These are phyloP conservation scores for Polyplosphaeria fusca DNA, from an alignment of 495 filamentous ascomycete species.

Conservation along the genomic window DNA sequence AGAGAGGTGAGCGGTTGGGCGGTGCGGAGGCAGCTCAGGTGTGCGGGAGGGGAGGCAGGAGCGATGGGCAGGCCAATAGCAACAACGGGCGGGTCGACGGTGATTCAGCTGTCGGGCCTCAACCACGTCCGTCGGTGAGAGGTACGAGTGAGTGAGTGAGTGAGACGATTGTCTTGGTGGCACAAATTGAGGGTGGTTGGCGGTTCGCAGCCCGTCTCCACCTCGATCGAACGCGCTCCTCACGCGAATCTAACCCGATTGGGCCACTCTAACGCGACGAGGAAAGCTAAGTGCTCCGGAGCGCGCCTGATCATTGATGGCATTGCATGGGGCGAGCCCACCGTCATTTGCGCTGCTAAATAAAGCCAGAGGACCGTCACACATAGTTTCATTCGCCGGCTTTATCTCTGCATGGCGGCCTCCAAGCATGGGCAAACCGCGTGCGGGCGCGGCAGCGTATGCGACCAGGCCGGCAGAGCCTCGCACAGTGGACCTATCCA, in stretches of 20 bases:
- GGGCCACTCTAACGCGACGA: too few species aligned
- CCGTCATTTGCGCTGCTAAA: neutral
- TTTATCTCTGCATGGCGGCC: neutral
- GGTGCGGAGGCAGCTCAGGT: neutral
- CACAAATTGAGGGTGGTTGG: conserved; percentile 13
- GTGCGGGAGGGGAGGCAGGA: too few species aligned
- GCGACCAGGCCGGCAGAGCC: too few species aligned
- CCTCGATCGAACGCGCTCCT: neutral
- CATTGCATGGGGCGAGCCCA: neutral
- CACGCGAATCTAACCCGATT: neutral
- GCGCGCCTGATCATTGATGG: too few species aligned
- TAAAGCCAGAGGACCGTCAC: neutral
- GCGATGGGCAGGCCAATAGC: neutral
- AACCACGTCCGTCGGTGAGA: too few species aligned
- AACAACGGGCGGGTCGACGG: neutral
- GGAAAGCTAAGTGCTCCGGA: too few species aligned
- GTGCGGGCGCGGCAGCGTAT: too few species aligned
- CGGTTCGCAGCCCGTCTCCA: neutral
- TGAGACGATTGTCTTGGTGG: conserved; percentile 4
- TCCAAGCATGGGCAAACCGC: neutral
- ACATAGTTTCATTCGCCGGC: neutral
- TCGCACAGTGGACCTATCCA: too few species aligned
- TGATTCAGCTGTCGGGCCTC: too few species aligned
- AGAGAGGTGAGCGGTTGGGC: neutral
- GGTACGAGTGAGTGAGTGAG: too few species aligned